Conservation (phyloP, 495 filamentous ascomycete genomes). For the Talaromyces stipitatus region DNA sequence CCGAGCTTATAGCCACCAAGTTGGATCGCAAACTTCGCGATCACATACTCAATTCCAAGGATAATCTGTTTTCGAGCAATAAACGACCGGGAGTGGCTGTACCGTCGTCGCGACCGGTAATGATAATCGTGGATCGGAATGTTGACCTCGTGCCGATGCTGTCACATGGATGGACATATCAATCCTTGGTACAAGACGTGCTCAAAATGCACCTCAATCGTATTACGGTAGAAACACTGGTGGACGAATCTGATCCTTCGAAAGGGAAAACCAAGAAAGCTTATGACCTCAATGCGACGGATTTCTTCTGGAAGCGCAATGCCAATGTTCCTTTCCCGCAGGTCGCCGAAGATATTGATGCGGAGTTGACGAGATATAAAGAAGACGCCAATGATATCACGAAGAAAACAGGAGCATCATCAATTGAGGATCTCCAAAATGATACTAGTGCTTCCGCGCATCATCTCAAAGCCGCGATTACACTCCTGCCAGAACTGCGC, state of each 20-base stretch:
- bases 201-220: slow-evolving; percentile 90
- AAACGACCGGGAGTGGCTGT: slow-evolving; percentile 48
- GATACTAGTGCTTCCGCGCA: slow-evolving; percentile 82
- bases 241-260: slow-evolving; percentile 65
- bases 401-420: slow-evolving; percentile 86
- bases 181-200: slow-evolving; percentile 91
- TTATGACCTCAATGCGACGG: slow-evolving; percentile 83
- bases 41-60: slow-evolving; percentile 94
- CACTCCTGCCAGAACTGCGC: slow-evolving; percentile 80
- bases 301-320: slow-evolving; percentile 97
- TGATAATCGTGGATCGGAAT: slow-evolving; percentile 88
- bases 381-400: slow-evolving; percentile 94
- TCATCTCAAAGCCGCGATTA: slow-evolving; percentile 93
- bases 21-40: slow-evolving; percentile 94
- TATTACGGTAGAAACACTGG: slow-evolving; percentile 82
- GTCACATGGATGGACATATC: slow-evolving; percentile 98
- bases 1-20: slow-evolving; percentile 88
- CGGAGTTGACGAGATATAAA: slow-evolving; percentile 87
- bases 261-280: slow-evolving; percentile 70
- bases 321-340: slow-evolving; percentile 91
- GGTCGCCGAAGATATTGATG: slow-evolving; percentile 92
- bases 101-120: slow-evolving; percentile 67
- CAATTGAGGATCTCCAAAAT: slow-evolving; percentile 87
- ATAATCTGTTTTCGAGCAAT: slow-evolving; percentile 73
- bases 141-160: slow-evolving; percentile 98